Evolutionary conservation across 106 monocot genomes (phyloP), one percentile per base, ranked within the genome.

Genomic region (Dioscorea alata): DNA sequence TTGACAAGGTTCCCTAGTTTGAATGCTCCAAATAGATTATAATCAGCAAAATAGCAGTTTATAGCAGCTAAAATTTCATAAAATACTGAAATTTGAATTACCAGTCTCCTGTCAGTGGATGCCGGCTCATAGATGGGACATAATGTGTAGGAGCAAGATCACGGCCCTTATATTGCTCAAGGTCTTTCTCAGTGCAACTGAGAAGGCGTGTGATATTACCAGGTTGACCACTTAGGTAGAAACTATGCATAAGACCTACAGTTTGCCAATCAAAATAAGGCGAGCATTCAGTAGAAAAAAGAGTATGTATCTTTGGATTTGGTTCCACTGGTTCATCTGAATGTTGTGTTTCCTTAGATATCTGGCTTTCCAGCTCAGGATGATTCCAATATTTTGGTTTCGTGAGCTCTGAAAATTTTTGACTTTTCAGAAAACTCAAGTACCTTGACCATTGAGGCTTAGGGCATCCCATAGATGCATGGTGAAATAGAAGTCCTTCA

Each of bases 111-210:
- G 97, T 97, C 18, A 97, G 68, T 76, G 97, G 97, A 81, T 97
- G 97, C 61, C 58, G 74, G 68, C 76, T 92, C 97, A 97, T 97
- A 64, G 97, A 92, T 52, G 97, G 97, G 71, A 92, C 92, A 68
- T 92, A 87, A 79, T 97, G 97, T 57, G 97, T 97, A 20, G 97
- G 97, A 73, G 97, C 97, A 50, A 97, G 72, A 81, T 97, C 84
- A 81, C 83, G 97, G 0, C 97, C 97, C 63, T 81, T 89, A 71
- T 97, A 97, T 25, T 67, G 42, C 69, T 81, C 80, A 32, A 92
- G 69, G 64, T 89, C 80, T 73, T 92, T 87, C 71, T 90, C 83
- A 18, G 90, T 87, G 70, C 93, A 99, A 57, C 99, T 99, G 42
- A 99, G 80, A 73, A 99, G 87, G 10, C 93, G 84, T 22, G 99